Conservation (phyloP, 140 eudicot species). For the Senecio squalidus region DNA sequence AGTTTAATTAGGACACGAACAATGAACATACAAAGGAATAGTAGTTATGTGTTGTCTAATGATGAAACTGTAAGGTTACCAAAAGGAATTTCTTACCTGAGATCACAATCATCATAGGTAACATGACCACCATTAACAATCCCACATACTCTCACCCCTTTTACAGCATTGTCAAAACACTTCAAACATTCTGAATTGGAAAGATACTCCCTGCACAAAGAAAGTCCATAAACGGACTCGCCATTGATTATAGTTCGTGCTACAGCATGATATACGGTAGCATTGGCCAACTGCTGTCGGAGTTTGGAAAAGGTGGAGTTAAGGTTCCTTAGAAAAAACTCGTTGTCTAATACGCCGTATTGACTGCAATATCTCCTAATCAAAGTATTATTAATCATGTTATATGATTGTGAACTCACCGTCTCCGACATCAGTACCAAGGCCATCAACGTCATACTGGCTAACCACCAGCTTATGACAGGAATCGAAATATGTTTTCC, state of each 20-base stretch:
- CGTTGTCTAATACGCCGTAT: constrained; percentile 18
- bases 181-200: constrained; percentile 32
- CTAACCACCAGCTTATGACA: background rate
- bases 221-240: constrained; percentile 45
- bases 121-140: constrained; percentile 53
- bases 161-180: constrained; percentile 40
- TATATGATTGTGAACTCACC: constrained; percentile 13
- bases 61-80: no score
- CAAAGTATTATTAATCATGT: constrained; percentile 16
- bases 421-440: background rate
- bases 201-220: constrained; percentile 43
- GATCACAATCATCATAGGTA: constrained; percentile 48
- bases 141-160: constrained; percentile 36
- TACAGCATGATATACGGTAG: constrained; percentile 10
- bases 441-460: background rate
- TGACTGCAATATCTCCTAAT: constrained; percentile 27
- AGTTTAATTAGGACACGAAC: background rate
- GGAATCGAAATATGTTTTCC: constrained; percentile 1
- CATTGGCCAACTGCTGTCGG: constrained; percentile 26
- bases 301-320: constrained; percentile 42
- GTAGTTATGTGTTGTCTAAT: background rate
- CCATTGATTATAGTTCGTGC: constrained; percentile 30
- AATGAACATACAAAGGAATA: background rate
- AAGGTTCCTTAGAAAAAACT: constrained; percentile 34
- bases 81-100: constrained; percentile 29